Conservation (phyloP, 306 rosid species). For the Glycine latifolia region DNA sequence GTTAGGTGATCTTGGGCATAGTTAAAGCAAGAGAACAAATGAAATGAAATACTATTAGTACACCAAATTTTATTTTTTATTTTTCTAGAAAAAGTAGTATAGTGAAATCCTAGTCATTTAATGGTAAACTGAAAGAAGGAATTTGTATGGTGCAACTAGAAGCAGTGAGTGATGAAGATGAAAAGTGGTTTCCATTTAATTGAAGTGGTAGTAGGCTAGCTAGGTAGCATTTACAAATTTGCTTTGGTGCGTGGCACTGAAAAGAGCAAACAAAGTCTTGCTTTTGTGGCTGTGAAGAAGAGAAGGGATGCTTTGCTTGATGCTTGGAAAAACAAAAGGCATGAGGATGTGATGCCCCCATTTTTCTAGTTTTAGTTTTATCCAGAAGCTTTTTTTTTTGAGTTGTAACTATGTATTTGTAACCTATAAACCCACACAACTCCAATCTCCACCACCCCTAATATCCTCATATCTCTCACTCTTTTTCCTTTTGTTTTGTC, state of each 20-base stretch:
- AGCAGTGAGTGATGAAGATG: background rate
- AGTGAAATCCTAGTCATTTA: slow-evolving; percentile 26
- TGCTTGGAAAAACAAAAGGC: slow-evolving; percentile 42
- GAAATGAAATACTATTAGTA: background rate
- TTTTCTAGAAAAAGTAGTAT: background rate
- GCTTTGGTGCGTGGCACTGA: too few species aligned
- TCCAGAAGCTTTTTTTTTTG: slow-evolving; percentile 50
- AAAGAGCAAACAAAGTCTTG: too few species aligned
- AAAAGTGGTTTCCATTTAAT: too few species aligned
- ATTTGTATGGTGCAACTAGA: slow-evolving; percentile 22
- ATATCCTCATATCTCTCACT: background rate
- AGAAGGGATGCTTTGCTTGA: slow-evolving; percentile 49
- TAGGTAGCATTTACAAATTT: too few species aligned
- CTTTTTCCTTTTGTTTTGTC: slow-evolving; percentile 37
- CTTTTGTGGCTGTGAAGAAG: too few species aligned
- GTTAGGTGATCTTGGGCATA: slow-evolving; percentile 25
- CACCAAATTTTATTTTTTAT: background rate
- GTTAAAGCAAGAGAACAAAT: slow-evolving; percentile 23
- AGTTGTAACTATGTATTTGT: background rate
- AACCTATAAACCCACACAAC: slow-evolving; percentile 40
- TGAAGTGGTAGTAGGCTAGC: too few species aligned
- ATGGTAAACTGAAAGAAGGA: slow-evolving; percentile 23
- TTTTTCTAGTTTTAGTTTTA: slow-evolving; percentile 46
- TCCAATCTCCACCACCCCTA: background rate
- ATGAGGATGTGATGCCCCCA: slow-evolving; percentile 30